These are phyloP conservation scores for Podospora conica DNA, from an alignment of 495 filamentous ascomycete genomes.

Conservation along the genomic window DNA sequence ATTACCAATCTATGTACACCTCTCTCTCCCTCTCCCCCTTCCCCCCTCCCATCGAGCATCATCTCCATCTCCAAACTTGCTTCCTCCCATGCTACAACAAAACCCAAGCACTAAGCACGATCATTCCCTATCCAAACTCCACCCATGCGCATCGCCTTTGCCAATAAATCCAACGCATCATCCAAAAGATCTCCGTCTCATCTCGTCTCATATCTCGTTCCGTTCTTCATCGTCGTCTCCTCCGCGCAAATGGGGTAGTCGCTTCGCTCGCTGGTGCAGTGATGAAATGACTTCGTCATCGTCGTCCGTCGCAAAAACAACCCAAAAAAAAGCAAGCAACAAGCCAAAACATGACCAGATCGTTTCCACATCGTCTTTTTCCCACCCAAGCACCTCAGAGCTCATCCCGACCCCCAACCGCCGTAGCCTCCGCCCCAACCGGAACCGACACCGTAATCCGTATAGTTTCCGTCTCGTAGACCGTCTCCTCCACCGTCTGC, in stretches of 20 bases:
- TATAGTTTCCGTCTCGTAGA: constrained; percentile 27
- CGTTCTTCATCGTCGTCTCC: too few species aligned
- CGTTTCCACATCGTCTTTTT: not conserved
- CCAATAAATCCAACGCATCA: not conserved
- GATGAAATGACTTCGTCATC: not conserved
- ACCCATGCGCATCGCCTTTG: not conserved
- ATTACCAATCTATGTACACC: not conserved
- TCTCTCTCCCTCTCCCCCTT: too few species aligned
- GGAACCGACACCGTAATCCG: constrained; percentile 21
- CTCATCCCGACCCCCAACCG: not conserved
- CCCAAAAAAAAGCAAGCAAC: not conserved
- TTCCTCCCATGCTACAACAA: not conserved
- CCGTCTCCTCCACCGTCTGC: constrained; percentile 23
- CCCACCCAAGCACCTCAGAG: not conserved
- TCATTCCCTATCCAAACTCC: not conserved
- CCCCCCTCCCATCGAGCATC: too few species aligned
- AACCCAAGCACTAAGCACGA: not conserved
- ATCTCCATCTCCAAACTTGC: not conserved
- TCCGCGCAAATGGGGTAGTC: not conserved
- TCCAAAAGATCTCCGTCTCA: not conserved
- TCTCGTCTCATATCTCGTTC: not conserved
- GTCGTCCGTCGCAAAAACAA: not conserved
- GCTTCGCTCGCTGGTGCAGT: not conserved
- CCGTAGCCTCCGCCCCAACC: not conserved
- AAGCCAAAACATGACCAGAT: not conserved